Base-by-base conservation (phyloP, 176 grass and related monocot species). In the Juncus inflexus region DNA sequence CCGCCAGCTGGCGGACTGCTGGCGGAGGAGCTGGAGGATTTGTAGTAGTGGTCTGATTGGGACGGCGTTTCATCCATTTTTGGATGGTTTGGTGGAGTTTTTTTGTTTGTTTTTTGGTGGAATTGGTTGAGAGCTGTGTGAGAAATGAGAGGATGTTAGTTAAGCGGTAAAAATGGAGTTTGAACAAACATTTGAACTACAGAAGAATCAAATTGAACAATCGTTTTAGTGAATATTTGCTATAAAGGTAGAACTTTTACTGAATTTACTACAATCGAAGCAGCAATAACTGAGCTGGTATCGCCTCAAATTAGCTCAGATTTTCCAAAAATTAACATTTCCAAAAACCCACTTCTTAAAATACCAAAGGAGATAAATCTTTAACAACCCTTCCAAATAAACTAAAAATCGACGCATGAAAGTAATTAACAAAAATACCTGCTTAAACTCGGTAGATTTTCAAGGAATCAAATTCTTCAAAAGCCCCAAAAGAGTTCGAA, bases 41-140 rank as follows among this genome's bases (percentile, higher is more conserved):
- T 87, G 35, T 84, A 84, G 76, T 96, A 96, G 37, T 86, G 82
- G 61, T 96, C 91, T 19, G 79, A 85, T 50, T 78, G 77, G 9
- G 69, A 78, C 9, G 64, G 81, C 15, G 72, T 83, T 66, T 78
- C 81, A 40, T 74, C 81, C 81, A 83, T 83, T 78, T 75, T 63
- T 67, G 19, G 19, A 28, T 0, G 58, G 16, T 40, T 43, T 60
- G 7, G 15, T 50, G 41, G 16, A 42, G 41, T 57, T 4, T 5
- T 15, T 73, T 70, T 51, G 37, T 69, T 42, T 59, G 41, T 43
- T 72, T 61, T 16, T 51, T 52, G 12, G 4, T 11, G 14, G n/a
- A 57, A 57, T 57, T 67, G 40, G 38, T 42, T 11, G 55, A 69
- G 13, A 7, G 2, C 39, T 56, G 55, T 16, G 66, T 14, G 6